Percentiles rank a stretch among this genome's conserved stretches.
These are phyloP conservation scores for Falciphora oryzae DNA, from an alignment of 2,329 filamentous ascomycete species.

Conservation along the genomic window DNA sequence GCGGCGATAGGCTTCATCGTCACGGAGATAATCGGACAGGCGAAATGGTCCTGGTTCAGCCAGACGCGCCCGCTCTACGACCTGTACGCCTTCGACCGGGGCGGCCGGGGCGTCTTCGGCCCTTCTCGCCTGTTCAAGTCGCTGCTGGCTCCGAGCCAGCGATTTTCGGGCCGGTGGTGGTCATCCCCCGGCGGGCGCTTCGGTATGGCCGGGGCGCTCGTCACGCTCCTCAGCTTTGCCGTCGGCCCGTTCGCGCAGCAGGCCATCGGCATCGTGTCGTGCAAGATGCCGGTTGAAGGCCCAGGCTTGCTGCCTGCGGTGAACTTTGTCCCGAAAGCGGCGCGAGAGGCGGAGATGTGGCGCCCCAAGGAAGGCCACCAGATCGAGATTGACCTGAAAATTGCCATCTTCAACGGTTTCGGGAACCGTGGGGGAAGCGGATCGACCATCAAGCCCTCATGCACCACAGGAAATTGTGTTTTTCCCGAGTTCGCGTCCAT, in stretches of 20 bases:
- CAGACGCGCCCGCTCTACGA: slow-evolving; percentile 5
- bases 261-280: not conserved
- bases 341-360: too few species aligned
- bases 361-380: too few species aligned
- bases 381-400: too few species aligned
- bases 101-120: not conserved
- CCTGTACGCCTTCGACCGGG: slow-evolving; percentile 4
- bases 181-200: not conserved
- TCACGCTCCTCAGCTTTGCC: not conserved
- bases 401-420: too few species aligned
- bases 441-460: too few species aligned
- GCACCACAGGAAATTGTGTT: too few species aligned
- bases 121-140: not conserved
- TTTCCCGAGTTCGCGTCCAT: too few species aligned
- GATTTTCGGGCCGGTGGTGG: not conserved
- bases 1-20: not conserved
- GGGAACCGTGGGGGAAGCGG: too few species aligned
- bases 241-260: slow-evolving; percentile 6
- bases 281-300: not conserved
- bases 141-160: not conserved
- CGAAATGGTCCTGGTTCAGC: slow-evolving; percentile 2
- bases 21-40: not conserved
- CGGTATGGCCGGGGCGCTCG: not conserved
- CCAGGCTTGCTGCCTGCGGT: slow-evolving; percentile 1
- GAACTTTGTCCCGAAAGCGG: not conserved